Evolutionary conservation across 2,329 filamentous ascomycete genomes (phyloP).

Genomic region (Triangularia setosa): DNA sequence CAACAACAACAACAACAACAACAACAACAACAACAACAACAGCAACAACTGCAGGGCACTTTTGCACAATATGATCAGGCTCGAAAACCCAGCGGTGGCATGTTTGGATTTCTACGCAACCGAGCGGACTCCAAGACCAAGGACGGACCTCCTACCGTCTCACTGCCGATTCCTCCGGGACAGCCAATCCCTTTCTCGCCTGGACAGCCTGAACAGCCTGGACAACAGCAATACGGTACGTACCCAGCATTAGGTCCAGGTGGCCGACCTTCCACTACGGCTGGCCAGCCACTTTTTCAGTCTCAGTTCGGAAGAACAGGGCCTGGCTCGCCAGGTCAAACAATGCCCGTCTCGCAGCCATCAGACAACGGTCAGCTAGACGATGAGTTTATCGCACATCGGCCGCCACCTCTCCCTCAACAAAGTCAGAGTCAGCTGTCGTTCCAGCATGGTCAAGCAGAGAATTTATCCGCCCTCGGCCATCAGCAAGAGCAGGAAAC

Average conservation of each 20-base stretch:
- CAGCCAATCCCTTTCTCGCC: slow-evolving; percentile 14
- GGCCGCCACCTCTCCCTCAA: slow-evolving; percentile 7
- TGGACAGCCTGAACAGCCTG: slow-evolving; percentile 8
- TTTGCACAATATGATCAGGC: slow-evolving; percentile 8
- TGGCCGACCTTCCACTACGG: slow-evolving; percentile 16
- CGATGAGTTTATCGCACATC: slow-evolving; percentile 1
- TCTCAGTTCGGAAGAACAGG: slow-evolving; percentile 16
- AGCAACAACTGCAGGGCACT: slow-evolving; percentile 5
- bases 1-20: slow-evolving; percentile 2
- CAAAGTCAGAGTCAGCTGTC: slow-evolving; percentile 9
- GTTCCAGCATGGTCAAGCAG: slow-evolving; percentile 2
- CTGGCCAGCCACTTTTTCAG: slow-evolving; percentile 15
- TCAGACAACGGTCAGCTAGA: background rate
- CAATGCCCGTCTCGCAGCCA: slow-evolving; percentile 5
- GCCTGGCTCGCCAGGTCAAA: slow-evolving; percentile 12
- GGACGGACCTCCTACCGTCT: slow-evolving; percentile 10
- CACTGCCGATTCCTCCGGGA: slow-evolving; percentile 3
- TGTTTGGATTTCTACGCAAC: slow-evolving; percentile 25
- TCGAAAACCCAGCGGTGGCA: slow-evolving; percentile 18
- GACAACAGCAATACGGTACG: slow-evolving; percentile 15
- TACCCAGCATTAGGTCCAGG: slow-evolving; percentile 21
- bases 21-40: background rate
- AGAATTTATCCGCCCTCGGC: background rate
- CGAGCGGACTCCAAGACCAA: slow-evolving; percentile 17
- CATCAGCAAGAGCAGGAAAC: slow-evolving; percentile 10